phyloP scores from a whole-genome alignment of 805 yeast species.

The Grigorovia humatica region DNA sequence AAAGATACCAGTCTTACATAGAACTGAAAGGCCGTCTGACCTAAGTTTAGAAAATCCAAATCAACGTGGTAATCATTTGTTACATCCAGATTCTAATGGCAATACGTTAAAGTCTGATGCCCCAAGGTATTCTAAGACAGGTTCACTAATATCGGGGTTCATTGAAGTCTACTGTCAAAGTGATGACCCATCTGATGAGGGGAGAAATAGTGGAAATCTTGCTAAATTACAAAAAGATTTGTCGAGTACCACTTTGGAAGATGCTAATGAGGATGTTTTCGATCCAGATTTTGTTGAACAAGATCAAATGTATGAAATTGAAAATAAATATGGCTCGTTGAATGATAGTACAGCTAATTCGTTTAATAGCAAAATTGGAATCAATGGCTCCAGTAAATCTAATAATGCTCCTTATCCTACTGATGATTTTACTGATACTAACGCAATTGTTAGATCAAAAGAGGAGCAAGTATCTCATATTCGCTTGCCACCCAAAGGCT shows the following conservation, averaged over 20 bases:
- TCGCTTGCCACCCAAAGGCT: conserved; percentile 2
- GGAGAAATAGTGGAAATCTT: neutral
- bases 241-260: neutral
- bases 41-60: too few relatives aligned
- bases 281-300: conserved; percentile 21
- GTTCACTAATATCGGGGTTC: neutral
- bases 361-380: neutral
- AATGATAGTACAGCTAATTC: neutral
- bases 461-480: conserved; percentile 1
- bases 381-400: neutral
- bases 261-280: conserved; percentile 15
- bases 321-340: conserved; percentile 3
- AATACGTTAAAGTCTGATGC: neutral
- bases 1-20: neutral
- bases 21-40: neutral
- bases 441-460: neutral
- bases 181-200: neutral
- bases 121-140: neutral
- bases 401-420: conserved; percentile 1
- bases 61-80: neutral
- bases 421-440: neutral
- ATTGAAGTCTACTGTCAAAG: neutral
- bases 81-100: neutral
- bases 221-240: neutral
- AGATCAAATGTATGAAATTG: conserved; percentile 10